Evolutionary conservation across 2,329 filamentous ascomycete species (phyloP).

Genomic region (Fusarium cyanostomum): DNA sequence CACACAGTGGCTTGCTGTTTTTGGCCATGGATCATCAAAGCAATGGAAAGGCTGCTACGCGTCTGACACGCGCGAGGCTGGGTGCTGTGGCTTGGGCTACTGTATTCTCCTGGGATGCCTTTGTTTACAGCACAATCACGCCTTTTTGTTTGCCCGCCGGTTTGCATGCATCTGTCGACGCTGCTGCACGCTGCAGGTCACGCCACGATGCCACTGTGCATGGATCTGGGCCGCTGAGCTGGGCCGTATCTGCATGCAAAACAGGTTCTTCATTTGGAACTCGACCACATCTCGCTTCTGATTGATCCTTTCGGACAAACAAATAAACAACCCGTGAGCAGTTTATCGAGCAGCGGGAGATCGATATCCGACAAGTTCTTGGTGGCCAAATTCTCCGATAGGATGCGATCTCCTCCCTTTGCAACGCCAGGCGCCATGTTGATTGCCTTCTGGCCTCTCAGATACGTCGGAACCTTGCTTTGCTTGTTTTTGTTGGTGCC

Average conservation of each 20-base stretch:
- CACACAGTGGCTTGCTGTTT: constrained; percentile 18
- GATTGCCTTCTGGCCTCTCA: constrained; percentile 23
- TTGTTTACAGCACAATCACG: constrained; percentile 23
- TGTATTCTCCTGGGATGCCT: neutral
- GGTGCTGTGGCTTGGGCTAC: constrained; percentile 15
- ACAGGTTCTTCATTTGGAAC: constrained; percentile 15
- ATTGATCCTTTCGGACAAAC: constrained; percentile 13
- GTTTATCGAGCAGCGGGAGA: constrained; percentile 26
- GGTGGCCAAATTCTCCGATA: constrained; percentile 35
- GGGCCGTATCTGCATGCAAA: constrained; percentile 4
- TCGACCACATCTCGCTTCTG: constrained; percentile 1
- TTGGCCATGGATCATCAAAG: constrained; percentile 11
- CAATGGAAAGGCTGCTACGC: constrained; percentile 21
- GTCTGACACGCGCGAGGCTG: constrained; percentile 31
- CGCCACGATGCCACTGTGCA: constrained; percentile 28
- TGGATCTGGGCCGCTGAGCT: constrained; percentile 11
- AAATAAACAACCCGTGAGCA: constrained; percentile 31
- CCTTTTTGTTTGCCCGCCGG: no score
- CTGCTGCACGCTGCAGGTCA: constrained; percentile 21
- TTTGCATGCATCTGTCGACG: constrained; percentile 23
- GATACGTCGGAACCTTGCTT: constrained; percentile 22
- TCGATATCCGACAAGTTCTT: constrained; percentile 28
- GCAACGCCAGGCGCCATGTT: constrained; percentile 27
- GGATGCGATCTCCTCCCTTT: constrained; percentile 12
- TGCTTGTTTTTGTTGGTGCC: constrained; percentile 16